Base-by-base conservation (phyloP, 2,329 filamentous ascomycete species). In the Nemania serpens region DNA sequence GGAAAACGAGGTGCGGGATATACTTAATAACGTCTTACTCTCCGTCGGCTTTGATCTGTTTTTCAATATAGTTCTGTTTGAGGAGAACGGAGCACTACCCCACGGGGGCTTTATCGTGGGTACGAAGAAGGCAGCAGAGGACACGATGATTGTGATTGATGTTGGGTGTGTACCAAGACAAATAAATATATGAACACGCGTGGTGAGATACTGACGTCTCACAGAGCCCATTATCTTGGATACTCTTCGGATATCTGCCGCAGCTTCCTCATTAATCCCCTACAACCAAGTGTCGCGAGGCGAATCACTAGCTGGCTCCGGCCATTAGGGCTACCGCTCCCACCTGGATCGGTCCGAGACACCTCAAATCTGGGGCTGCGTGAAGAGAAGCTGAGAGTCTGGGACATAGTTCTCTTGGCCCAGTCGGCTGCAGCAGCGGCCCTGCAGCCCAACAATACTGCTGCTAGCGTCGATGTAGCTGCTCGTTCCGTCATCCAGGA, bases 31-130 rank as follows among this genome's bases (percentile, higher is more conserved):
- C 33, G 82, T 84, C 0, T 70, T 88, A 63, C 72, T 79, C 12
- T 81, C 82, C 1, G 76, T 82, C 3, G 82, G 84, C 0, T 78
- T 88, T 66, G 74, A 81, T 15, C 79, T 82, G 0, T 88, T 88
- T 72, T 88, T 88, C 70, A 81, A 88, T 68, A 85, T 88, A 61
- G 86, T 88, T 0, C 77, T 88, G 3, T 88, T 88, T 57, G 85
- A 83, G 47, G 80, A 82, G 63, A 77, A 83, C 51, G 82, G 81
- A 1, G 81, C 82, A 0, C 73, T 84, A 5, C 82, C 82, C 0
- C 82, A 85, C 61, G 82, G 83, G 0, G 82, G 82, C 1, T 81
- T 82, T 61, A 78, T 78, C 11, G 79, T 82, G 6, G 82, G 82
- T 2, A 74, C 73, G 15, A 84, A 84, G 68, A 76, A 79, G 48